Base-by-base conservation (phyloP, 371 early-diverging fungal species). In the Mortierella sp. region DNA sequence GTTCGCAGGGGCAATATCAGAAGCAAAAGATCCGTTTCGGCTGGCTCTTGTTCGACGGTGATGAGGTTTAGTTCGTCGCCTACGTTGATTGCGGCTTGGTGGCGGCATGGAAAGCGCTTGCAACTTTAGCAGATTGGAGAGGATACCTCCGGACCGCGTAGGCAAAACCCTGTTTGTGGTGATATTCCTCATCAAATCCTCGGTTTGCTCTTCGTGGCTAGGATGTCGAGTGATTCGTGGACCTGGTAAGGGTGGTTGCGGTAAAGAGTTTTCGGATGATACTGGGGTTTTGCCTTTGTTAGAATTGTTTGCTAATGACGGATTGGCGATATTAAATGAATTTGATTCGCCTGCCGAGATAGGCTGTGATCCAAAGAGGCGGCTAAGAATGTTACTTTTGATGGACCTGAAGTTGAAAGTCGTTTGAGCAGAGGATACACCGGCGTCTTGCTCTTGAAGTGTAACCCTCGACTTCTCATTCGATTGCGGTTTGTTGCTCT, bases 41-140 rank as follows among this genome's bases (percentile, higher is more conserved):
- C 35, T 37, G n/a, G 31, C 1, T 26, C 28, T 40, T 4, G 43
- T 42, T 23, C 70, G 66, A 12, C 28, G 59, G 9, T 35, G 56
- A 10, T 59, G 68, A 28, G 53, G 28, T 8, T 8, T 53, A 10
- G 26, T 15, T 10, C 62, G 64, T 15, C 60, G 69, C 3, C 40
- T 57, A 34, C 61, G 62, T n/a, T 45, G 68, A n/a, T 29, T 15
- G 10, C 43, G 61, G 45, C 43, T 29, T 31, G 68, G 34, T 29
- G 66, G 64, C 2, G 68, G 70, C 32, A 53, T 54, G 19, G 73
- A 72, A 3, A 72, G 59, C 13, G 70, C 73, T 17, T 78, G 79
- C 12, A 78, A 35, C 31, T 69, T 64, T 43, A 78, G 66, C 7
- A 78, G 57, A 34, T 78, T 78, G 19, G 79, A 72, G 9, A 78